A percentile compares a stretch with the other conserved stretches of the same genome.
phyloP scores from a whole-genome alignment of 768 basidiomycete genomes.

The Macrocybe gigantea region DNA sequence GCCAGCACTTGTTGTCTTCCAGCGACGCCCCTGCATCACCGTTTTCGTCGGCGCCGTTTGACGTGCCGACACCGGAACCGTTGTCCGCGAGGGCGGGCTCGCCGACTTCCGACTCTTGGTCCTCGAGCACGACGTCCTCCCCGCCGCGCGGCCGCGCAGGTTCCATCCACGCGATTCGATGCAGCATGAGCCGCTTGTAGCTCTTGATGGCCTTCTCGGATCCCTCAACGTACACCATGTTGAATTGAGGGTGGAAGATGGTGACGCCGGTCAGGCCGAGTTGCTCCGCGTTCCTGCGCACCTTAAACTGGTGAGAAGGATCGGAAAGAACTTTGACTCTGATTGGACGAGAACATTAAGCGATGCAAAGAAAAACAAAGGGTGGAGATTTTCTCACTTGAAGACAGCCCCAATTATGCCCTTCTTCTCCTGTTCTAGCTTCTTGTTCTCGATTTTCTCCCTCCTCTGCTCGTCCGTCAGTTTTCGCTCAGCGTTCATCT shows the following conservation, averaged over 20 bases:
- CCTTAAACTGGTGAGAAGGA: conserved; percentile 92
- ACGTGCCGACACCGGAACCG: conserved; percentile 20
- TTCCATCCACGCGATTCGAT: conserved; percentile 93
- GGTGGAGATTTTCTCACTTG: conserved; percentile 56
- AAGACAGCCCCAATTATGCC: conserved; percentile 81
- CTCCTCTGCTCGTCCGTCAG: conserved; percentile 85
- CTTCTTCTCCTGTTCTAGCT: conserved; percentile 81
- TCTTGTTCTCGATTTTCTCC: conserved; percentile 85
- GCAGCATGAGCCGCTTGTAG: conserved; percentile 82
- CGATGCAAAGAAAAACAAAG: background rate
- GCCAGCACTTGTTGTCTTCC: conserved; percentile 81
- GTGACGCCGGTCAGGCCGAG: conserved; percentile 82
- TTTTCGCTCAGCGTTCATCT: conserved; percentile 90
- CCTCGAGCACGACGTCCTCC: conserved; percentile 66
- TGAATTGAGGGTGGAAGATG: conserved; percentile 87
- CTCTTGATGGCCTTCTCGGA: conserved; percentile 77
- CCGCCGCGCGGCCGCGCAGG: conserved; percentile 72
- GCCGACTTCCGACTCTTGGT: conserved; percentile 34
- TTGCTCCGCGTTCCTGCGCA: conserved; percentile 94
- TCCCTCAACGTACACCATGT: conserved; percentile 92
- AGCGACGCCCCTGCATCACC: conserved; percentile 42
- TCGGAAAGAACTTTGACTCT: conserved; percentile 89
- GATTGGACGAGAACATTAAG: conserved; percentile 1
- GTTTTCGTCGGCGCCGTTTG: conserved; percentile 11
- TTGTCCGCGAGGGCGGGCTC: conserved; percentile 23